A percentile compares a stretch with the other conserved stretches of the same genome.
These are phyloP conservation scores for Pisolithus orientalis DNA, from an alignment of 768 basidiomycete species.

Conservation along the genomic window DNA sequence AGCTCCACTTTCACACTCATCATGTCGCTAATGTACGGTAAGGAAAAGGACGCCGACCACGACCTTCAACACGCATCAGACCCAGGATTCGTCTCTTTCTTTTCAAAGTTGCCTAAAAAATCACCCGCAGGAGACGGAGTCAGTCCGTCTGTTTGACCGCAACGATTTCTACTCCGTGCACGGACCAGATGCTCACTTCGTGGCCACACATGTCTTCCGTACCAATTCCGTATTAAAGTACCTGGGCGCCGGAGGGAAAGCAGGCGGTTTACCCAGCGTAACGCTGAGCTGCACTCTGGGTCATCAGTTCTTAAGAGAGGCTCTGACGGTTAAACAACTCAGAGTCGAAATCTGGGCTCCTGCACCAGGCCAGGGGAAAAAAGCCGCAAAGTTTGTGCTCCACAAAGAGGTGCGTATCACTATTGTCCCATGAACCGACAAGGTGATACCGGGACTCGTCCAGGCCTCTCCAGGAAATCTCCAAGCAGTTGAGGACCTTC, in stretches of 20 bases:
- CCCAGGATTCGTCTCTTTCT: slow-evolving; percentile 74
- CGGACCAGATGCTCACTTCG: slow-evolving; percentile 81
- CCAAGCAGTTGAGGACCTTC: slow-evolving; percentile 69
- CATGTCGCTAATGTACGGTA: slow-evolving; percentile 61
- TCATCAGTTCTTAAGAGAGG: slow-evolving; percentile 79
- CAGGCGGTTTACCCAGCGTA: slow-evolving; percentile 67
- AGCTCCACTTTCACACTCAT: not conserved
- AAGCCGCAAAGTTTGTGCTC: slow-evolving; percentile 65
- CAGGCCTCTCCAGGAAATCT: slow-evolving; percentile 75
- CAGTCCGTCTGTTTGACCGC: slow-evolving; percentile 82
- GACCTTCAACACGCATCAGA: slow-evolving; percentile 58
- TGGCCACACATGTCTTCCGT: slow-evolving; percentile 76
- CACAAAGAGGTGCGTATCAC: slow-evolving; percentile 62
- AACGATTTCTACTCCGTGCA: slow-evolving; percentile 84
- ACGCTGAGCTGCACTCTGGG: slow-evolving; percentile 72
- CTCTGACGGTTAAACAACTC: slow-evolving; percentile 84
- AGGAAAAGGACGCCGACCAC: slow-evolving; percentile 50
- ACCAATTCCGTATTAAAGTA: slow-evolving; percentile 93
- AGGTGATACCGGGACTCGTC: slow-evolving; percentile 15
- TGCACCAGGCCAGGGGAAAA: slow-evolving; percentile 69
- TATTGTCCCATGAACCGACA: slow-evolving; percentile 2
- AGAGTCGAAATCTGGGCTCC: slow-evolving; percentile 87
- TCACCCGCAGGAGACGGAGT: slow-evolving; percentile 70
- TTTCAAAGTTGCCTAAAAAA: slow-evolving; percentile 52
- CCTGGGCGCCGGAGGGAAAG: slow-evolving; percentile 60